Percentiles rank a stretch among this genome's conserved stretches.
These are phyloP conservation scores for Lactuca sativa DNA, from an alignment of 129 eudicot species.

Conservation along the genomic window DNA sequence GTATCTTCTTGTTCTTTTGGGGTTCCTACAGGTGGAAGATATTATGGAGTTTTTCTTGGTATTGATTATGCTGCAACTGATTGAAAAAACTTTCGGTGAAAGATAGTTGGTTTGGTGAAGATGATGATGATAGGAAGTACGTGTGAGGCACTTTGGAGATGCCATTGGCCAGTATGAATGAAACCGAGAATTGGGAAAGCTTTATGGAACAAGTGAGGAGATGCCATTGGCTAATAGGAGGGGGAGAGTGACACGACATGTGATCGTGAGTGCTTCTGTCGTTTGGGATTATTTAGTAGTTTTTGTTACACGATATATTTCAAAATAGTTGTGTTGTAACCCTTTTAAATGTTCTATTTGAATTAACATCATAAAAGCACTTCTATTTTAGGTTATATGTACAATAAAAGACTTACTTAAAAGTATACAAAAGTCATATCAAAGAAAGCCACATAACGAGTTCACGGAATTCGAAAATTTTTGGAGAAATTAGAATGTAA, in stretches of 20 bases:
- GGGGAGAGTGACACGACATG: neutral
- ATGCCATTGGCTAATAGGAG: neutral
- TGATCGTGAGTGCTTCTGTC: neutral
- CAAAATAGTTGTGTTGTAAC: neutral
- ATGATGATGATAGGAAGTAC: neutral
- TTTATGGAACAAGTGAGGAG: neutral
- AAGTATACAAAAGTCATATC: neutral
- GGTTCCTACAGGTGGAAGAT: neutral
- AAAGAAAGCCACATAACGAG: no score
- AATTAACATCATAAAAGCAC: neutral
- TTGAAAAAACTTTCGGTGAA: neutral
- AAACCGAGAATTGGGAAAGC: neutral
- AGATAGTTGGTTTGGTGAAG: neutral
- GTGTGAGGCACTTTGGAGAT: neutral
- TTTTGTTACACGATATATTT: no score
- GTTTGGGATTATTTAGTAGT: neutral
- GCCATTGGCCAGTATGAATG: slow-evolving; percentile 4
- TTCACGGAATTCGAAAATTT: no score
- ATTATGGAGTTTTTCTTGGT: neutral
- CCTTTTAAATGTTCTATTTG: neutral
- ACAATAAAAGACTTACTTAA: neutral
- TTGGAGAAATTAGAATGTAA: no score
- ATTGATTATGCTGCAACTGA: neutral
- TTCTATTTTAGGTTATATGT: neutral
- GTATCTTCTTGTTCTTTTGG: neutral